Base-by-base conservation (phyloP, 164 flowering plant species). In the Santalum album region DNA sequence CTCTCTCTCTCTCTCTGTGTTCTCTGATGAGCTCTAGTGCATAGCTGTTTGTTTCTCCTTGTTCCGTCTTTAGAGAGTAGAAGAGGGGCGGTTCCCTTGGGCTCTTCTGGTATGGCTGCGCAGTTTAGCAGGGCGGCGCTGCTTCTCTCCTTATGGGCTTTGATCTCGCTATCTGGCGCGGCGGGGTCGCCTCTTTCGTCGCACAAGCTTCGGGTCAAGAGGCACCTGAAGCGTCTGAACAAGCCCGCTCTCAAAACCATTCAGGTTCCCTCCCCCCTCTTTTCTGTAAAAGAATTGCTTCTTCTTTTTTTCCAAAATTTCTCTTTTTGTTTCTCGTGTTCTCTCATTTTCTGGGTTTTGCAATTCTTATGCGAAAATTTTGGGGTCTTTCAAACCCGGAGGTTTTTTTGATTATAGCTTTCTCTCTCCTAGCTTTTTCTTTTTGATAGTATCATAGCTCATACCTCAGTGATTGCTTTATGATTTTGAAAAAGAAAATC, bases 141-240 rank as follows among this genome's bases (percentile, higher is more conserved):
- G 6, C 1, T 52, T 9, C n/a, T 35, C 12, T 61, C 56, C 46
- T 54, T 66, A 24, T 27, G 51, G 55, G 48, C 55, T 17, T 27
- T 69, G 25, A 6, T 46, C 20, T 42, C 64, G 53, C 45, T 67
- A 54, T 19, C 65, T 25, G 65, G 66, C 47, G 83, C 72, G 1
- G 75, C 67, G 19, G 55, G 76, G 38, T 51, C 72, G 34, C 43
- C 74, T 38, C 65, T 46, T 35, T 69, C 82, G 1, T 60, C 74
- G 64, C 89, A 86, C 83, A 82, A 68, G 68, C 69, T 89, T 46
- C 86, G 86, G 57, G 86, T 86, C 23, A 68, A 69, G 65, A 84
- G 81, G 72, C 95, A 86, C 63, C 69, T 89, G 78, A 82, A 81
- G 15, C 78, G 90, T 25, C 67, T 89, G 55, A 89, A 89, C 75